Evolutionary conservation across 306 rosid species (phyloP).

Genomic region (Senna siamea): DNA sequence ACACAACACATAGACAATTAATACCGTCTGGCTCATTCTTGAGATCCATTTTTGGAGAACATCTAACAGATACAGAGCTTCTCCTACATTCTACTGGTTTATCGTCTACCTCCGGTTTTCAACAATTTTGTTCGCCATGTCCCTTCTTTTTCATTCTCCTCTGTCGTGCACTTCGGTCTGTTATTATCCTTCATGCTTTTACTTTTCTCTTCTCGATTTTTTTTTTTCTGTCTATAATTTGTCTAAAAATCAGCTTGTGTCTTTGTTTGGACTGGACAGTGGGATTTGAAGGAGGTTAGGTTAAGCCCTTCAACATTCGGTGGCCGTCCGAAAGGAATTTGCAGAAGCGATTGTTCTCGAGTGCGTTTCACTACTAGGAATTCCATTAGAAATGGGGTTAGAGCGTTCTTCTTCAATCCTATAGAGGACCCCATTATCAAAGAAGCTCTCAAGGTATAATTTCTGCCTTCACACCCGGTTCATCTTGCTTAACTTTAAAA

Average conservation of each 20-base stretch:
- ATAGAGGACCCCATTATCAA: constrained; percentile 62
- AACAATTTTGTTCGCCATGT: constrained; percentile 31
- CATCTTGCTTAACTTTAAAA: too few relatives aligned
- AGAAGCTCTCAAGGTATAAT: constrained; percentile 77
- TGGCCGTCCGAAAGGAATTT: neutral
- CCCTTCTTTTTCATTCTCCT: constrained; percentile 37
- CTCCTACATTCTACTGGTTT: neutral
- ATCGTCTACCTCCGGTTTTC: neutral
- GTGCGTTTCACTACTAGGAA: constrained; percentile 16
- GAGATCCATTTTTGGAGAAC: too few relatives aligned
- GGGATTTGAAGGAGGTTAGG: constrained; percentile 46
- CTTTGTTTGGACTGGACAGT: constrained; percentile 34
- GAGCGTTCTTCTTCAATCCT: constrained; percentile 70
- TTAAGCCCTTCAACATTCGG: constrained; percentile 22
- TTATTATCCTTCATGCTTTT: neutral
- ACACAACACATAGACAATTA: too few relatives aligned
- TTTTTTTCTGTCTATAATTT: neutral
- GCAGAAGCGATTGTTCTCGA: constrained; percentile 23
- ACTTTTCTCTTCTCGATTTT: neutral
- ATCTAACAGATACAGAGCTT: too few relatives aligned
- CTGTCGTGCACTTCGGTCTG: constrained; percentile 33
- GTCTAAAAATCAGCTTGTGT: neutral
- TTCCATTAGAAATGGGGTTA: constrained; percentile 39
- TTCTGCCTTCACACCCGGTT: neutral
- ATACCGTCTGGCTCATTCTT: too few relatives aligned